Evolutionary conservation across 2,329 filamentous ascomycete genomes (phyloP), one percentile per base, ranked within the genome.

Genomic region (Colletotrichum gigasporum): DNA sequence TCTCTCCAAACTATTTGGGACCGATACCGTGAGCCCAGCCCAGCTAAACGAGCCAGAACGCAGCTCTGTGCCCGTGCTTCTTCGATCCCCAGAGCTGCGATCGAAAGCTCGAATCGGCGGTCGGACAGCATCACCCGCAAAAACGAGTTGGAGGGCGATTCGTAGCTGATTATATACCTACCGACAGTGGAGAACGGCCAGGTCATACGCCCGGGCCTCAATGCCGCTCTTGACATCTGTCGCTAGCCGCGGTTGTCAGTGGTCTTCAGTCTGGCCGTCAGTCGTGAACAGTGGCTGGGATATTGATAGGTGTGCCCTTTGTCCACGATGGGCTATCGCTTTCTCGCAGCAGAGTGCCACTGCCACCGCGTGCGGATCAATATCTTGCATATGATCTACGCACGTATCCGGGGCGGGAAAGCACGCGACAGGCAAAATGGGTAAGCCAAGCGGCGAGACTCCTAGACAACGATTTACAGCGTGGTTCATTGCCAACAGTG

Each of bases 21-120:
- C 28, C 14, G 24, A 45, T 32, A 20, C 26, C 42, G 28, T 42
- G 34, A 50, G 32, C 32, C 30, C 37, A 32, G 20, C 9, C 22
- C 4, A 52, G 26, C 50, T 18, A 45, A 5, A 42, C 26, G 51
- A 62, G 52, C 34, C 42, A 28, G 34, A 50, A 16, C n/a, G 28
- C 16, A 41, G 16, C 26, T 42, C 10, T 20, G 28, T 48, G 53
- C 35, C 53, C 52, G 28, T 58, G 52, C 44, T 54, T 11, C 24
- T 26, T 61, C 62, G 62, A 65, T 65, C 62, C 18, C 18, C 48
- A 18, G 47, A 50, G 32, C 47, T 50, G 41, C 34, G 56, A 61
- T 32, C 41, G n/a, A 54, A 61, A 37, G 57, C 42, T 44, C 42
- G 44, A 28, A 65, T 65, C 62, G 62, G 56, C 56, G 56, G 42